Evolutionary conservation across 176 grass and related monocot genomes (phyloP).

Genomic region (Cocos nucifera): DNA sequence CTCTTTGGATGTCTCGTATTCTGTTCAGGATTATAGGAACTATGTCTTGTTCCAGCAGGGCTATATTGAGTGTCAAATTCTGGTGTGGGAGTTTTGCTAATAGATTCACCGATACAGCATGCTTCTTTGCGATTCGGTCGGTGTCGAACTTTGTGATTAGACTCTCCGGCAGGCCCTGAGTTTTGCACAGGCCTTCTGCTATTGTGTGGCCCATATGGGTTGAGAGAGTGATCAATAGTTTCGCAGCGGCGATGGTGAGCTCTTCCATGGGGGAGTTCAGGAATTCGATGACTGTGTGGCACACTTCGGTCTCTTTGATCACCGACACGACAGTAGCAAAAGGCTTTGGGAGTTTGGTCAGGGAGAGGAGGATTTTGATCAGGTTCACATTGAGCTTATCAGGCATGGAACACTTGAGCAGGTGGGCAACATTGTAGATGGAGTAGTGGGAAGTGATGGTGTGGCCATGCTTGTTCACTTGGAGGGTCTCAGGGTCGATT

Average conservation of each 20-base stretch:
- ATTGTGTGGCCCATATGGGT: slow-evolving; percentile 64
- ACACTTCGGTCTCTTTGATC: slow-evolving; percentile 54
- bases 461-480: slow-evolving; percentile 82
- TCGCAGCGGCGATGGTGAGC: slow-evolving; percentile 33
- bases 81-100: slow-evolving; percentile 61
- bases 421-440: slow-evolving; percentile 76
- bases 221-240: slow-evolving; percentile 47
- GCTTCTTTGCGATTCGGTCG: slow-evolving; percentile 45
- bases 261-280: slow-evolving; percentile 39
- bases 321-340: slow-evolving; percentile 56
- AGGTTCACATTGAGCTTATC: slow-evolving; percentile 60
- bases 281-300: slow-evolving; percentile 48
- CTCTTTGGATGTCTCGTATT: slow-evolving; percentile 67
- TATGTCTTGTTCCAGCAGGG: slow-evolving; percentile 34
- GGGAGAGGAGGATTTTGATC: slow-evolving; percentile 50
- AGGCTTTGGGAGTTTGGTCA: slow-evolving; percentile 31
- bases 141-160: slow-evolving; percentile 44
- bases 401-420: slow-evolving; percentile 60
- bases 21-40: slow-evolving; percentile 36
- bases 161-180: slow-evolving; percentile 35
- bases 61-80: slow-evolving; percentile 53
- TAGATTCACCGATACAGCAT: slow-evolving; percentile 48
- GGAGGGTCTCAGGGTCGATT: slow-evolving; percentile 36
- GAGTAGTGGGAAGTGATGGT: slow-evolving; percentile 80
- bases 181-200: slow-evolving; percentile 62